A percentile compares a stretch with the other conserved stretches of the same genome.
These are phyloP conservation scores for Colletotrichum agaves DNA, from an alignment of 2,329 filamentous ascomycete genomes.

Conservation along the genomic window DNA sequence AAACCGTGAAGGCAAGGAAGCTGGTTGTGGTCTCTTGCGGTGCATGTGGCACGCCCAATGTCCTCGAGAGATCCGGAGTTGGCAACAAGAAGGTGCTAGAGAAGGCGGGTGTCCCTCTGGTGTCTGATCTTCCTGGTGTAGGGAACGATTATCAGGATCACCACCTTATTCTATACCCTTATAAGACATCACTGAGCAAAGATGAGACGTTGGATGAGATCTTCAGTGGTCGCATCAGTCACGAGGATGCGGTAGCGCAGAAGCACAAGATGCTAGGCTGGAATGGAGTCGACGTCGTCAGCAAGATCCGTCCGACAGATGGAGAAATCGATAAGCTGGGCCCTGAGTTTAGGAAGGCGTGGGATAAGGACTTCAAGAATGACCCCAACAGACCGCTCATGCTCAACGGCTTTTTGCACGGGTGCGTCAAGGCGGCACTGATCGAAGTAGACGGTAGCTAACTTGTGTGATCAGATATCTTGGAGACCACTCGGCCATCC, in stretches of 20 bases:
- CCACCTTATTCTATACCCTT: conserved; percentile 62
- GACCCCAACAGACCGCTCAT: conserved; percentile 42
- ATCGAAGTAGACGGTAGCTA: neutral
- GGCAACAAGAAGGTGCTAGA: conserved; percentile 49
- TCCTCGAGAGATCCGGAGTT: conserved; percentile 64
- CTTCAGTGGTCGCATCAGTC: conserved; percentile 39
- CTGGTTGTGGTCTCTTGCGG: conserved; percentile 57
- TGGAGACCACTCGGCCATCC: conserved; percentile 50
- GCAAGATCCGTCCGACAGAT: conserved; percentile 65
- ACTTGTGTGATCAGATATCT: conserved; percentile 38
- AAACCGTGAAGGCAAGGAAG: conserved; percentile 52
- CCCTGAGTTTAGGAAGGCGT: conserved; percentile 59
- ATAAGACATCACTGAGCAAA: conserved; percentile 56
- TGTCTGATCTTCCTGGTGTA: conserved; percentile 41
- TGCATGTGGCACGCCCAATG: conserved; percentile 55
- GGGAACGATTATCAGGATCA: conserved; percentile 58
- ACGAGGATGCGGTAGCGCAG: conserved; percentile 39
- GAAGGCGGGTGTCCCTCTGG: conserved; percentile 37
- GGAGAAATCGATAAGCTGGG: conserved; percentile 61
- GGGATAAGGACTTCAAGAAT: conserved; percentile 60
- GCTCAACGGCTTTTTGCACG: conserved; percentile 39
- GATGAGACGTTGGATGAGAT: conserved; percentile 56
- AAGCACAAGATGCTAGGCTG: conserved; percentile 57
- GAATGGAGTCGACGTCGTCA: conserved; percentile 64
- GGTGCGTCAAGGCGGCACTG: conserved; percentile 23